phyloP scores from a whole-genome alignment of 2,329 filamentous ascomycete genomes.

The Colletotrichum ledebouriae region DNA sequence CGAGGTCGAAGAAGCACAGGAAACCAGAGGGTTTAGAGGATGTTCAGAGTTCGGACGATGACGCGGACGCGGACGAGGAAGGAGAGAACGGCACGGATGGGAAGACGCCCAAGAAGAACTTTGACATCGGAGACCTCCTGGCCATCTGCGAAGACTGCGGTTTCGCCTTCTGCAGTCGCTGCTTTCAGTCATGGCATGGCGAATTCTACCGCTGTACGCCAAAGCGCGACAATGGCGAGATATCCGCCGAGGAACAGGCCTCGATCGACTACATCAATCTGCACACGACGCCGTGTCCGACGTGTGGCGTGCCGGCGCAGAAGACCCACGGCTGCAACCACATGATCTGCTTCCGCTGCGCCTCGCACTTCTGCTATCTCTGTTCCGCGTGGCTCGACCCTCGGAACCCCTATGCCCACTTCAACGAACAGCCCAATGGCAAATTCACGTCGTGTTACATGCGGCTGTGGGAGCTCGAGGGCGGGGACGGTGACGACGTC shows the following conservation, averaged over 20 bases:
- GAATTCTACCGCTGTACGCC: slow-evolving; percentile 80
- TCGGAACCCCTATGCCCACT: slow-evolving; percentile 88
- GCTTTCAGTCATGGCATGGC: slow-evolving; percentile 89
- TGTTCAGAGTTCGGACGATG: slow-evolving; percentile 64
- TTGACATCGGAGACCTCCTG: slow-evolving; percentile 72
- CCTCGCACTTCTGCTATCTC: slow-evolving; percentile 94
- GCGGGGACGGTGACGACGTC: slow-evolving; percentile 76
- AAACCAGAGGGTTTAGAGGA: slow-evolving; percentile 77
- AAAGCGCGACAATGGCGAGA: slow-evolving; percentile 74
- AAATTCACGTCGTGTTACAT: slow-evolving; percentile 78
- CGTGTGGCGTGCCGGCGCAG: slow-evolving; percentile 85
- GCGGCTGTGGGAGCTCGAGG: slow-evolving; percentile 90
- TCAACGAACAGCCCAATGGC: slow-evolving; percentile 74
- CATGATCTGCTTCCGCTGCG: slow-evolving; percentile 93
- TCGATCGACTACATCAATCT: slow-evolving; percentile 85
- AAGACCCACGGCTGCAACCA: slow-evolving; percentile 97
- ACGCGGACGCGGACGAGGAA: slow-evolving; percentile 63
- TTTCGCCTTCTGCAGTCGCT: slow-evolving; percentile 86
- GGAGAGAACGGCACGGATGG: slow-evolving; percentile 43
- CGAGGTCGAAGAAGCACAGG: slow-evolving; percentile 79
- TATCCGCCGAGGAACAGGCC: slow-evolving; percentile 87
- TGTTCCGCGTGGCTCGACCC: slow-evolving; percentile 89
- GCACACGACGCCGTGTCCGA: slow-evolving; percentile 90
- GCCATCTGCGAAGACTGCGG: slow-evolving; percentile 89
- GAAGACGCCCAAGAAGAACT: slow-evolving; percentile 48